Evolutionary conservation across 768 basidiomycete genomes (phyloP).

Genomic region (Kwoniella newhampshirensis): DNA sequence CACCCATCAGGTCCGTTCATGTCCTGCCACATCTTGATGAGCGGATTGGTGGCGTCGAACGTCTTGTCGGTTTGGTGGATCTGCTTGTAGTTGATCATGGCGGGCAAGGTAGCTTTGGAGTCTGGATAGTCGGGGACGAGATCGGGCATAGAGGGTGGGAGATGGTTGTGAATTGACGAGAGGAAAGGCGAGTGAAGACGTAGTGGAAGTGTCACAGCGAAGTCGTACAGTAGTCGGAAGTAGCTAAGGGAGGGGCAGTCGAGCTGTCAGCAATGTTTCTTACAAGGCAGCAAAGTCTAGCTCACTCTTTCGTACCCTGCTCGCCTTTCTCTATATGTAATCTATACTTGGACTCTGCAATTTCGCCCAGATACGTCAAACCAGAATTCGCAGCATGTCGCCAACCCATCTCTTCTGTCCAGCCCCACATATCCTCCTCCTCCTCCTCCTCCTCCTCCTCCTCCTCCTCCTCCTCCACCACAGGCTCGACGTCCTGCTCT

Average conservation of each 20-base stretch:
- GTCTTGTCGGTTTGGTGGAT: constrained; percentile 46
- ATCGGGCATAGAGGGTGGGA: constrained; percentile 9
- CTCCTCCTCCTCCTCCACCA: not conserved
- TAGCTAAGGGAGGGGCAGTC: constrained; percentile 10
- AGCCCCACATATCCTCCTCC: constrained; percentile 17
- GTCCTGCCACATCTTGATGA: constrained; percentile 30
- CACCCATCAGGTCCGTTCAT: constrained; percentile 39
- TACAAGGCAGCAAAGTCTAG: not conserved
- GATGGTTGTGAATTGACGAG: constrained; percentile 17
- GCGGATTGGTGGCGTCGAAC: constrained; percentile 8
- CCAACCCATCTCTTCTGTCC: constrained; percentile 35
- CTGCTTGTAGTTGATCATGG: constrained; percentile 38
- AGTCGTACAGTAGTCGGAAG: constrained; percentile 20
- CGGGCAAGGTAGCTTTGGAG: constrained; percentile 3
- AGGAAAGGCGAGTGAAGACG: constrained; percentile 7
- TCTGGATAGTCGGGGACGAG: constrained; percentile 7
- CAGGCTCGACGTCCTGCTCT: not conserved
- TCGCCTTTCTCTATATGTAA: constrained; percentile 12
- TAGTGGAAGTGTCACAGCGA: constrained; percentile 15
- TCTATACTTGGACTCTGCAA: constrained; percentile 29
- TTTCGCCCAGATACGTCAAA: constrained; percentile 26
- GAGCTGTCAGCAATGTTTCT: not conserved
- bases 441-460: not conserved
- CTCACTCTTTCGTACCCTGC: constrained; percentile 23
- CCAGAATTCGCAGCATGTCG: not conserved